Evolutionary conservation across 139 green algal species (phyloP).

Genomic region (Asterochloris erici): DNA sequence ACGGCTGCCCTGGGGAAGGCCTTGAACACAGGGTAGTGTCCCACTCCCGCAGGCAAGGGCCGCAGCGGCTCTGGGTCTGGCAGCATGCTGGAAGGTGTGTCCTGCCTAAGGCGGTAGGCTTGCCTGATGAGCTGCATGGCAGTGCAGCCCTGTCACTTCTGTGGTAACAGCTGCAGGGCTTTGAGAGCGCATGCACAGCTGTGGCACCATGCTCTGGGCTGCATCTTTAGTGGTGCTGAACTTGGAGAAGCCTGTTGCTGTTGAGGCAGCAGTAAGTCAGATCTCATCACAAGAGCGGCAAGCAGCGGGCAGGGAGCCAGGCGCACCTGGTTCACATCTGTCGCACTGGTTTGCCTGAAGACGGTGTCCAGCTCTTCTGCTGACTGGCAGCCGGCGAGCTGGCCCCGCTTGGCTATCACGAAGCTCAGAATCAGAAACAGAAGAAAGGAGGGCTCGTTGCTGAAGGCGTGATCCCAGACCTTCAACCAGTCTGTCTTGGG

Average conservation of each 20-base stretch:
- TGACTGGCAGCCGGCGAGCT: conserved; percentile 8
- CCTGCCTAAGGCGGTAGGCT: conserved; percentile 30
- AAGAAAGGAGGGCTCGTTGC: conserved; percentile 43
- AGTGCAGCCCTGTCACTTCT: no score
- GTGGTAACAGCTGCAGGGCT: no score
- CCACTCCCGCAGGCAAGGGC: conserved; percentile 34
- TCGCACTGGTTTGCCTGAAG: no score
- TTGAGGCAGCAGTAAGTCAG: no score
- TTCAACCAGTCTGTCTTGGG: conserved; percentile 43
- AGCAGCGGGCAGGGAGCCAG: no score
- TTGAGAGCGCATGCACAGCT: no score
- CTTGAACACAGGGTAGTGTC: conserved; percentile 46
- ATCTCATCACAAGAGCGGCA: no score
- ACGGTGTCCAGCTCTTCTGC: no score
- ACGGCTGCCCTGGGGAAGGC: conserved; percentile 34
- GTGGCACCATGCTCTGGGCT: no score
- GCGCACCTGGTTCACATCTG: no score
- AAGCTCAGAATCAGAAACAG: conserved; percentile 48
- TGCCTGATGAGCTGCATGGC: conserved; percentile 29
- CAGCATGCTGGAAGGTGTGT: conserved; percentile 25
- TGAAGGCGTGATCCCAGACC: conserved; percentile 65
- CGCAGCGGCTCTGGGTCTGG: conserved; percentile 18
- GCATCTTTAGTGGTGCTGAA: no score
- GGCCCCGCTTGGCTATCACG: conserved; percentile 26
- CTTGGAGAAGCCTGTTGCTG: no score